These are phyloP conservation scores for Populus hybrid DNA, from an alignment of 441 rosid genomes.

Conservation along the genomic window DNA sequence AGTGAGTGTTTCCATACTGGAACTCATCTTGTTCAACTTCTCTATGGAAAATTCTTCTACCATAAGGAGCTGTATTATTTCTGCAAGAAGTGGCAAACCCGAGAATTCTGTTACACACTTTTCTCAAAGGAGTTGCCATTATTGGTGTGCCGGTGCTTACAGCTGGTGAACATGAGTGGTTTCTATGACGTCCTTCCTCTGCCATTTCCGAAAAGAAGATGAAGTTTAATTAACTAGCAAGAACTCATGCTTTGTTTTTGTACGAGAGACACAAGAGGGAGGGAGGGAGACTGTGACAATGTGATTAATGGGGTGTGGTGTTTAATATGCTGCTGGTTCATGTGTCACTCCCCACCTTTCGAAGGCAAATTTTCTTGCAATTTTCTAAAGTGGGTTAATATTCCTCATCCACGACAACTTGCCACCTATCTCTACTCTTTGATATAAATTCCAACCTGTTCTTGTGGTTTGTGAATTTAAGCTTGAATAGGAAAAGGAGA, in stretches of 20 bases:
- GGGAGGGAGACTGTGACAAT: no score
- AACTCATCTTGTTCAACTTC: conserved; percentile 77
- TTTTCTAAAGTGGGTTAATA: no score
- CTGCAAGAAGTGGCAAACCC: conserved; percentile 51
- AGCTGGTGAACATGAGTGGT: conserved; percentile 28
- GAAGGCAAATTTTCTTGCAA: no score
- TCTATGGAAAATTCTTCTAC: conserved; percentile 51
- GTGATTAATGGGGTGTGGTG: no score
- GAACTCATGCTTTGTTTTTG: conserved; percentile 1
- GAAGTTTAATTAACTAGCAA: conserved; percentile 20
- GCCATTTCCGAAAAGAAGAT: conserved; percentile 21
- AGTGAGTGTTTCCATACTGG: conserved; percentile 56
- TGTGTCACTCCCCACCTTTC: no score
- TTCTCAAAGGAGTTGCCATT: conserved; percentile 25
- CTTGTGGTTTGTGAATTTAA: no score
- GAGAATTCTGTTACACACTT: conserved; percentile 47
- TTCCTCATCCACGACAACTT: no score
- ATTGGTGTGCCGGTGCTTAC: conserved; percentile 19
- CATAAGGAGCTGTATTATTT: conserved; percentile 33
- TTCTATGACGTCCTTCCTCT: conserved; percentile 22
- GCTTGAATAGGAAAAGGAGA: no score
- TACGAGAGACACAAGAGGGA: no score
- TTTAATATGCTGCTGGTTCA: no score
- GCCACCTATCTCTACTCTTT: no score
- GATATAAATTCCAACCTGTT: no score